phyloP scores from a whole-genome alignment of 495 filamentous ascomycete genomes.

The Trypethelium eluteriae region DNA sequence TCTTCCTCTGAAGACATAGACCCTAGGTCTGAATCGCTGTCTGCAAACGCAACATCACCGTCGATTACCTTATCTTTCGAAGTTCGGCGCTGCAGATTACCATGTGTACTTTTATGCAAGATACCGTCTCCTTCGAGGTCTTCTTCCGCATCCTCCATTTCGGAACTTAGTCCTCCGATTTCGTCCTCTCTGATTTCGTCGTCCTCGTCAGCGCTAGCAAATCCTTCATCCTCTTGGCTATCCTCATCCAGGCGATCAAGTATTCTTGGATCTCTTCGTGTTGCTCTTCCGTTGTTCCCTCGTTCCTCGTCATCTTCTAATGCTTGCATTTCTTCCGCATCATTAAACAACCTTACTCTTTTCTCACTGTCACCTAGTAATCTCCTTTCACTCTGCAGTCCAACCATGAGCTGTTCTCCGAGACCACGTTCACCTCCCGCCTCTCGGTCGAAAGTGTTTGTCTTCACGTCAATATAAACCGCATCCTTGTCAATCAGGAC shows the following conservation, averaged over 20 bases:
- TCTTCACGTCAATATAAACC: conserved; percentile 70
- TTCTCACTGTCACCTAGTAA: conserved; percentile 74
- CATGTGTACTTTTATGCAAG: background rate
- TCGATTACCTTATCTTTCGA: conserved; percentile 44
- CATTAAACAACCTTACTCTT: conserved; percentile 75
- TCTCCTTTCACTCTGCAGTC: conserved; percentile 72
- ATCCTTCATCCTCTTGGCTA: conserved; percentile 39
- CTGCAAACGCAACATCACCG: conserved; percentile 76
- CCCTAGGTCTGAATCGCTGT: conserved; percentile 91
- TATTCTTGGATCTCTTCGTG: conserved; percentile 56
- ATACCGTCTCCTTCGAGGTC: conserved; percentile 36
- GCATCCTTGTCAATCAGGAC: conserved; percentile 76
- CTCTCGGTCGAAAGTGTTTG: conserved; percentile 68
- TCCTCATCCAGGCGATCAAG: conserved; percentile 51
- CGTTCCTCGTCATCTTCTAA: conserved; percentile 48
- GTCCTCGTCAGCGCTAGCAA: conserved; percentile 38
- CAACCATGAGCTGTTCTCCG: conserved; percentile 87
- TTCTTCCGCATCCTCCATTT: conserved; percentile 29
- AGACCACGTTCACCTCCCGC: conserved; percentile 66
- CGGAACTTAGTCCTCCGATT: conserved; percentile 37
- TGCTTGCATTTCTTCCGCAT: conserved; percentile 59
- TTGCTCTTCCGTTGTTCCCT: conserved; percentile 57
- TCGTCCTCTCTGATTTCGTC: conserved; percentile 53
- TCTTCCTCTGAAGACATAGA: conserved; percentile 71
- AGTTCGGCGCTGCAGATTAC: conserved; percentile 10